Evolutionary conservation across 768 basidiomycete genomes (phyloP), one percentile per base, ranked within the genome.

Genomic region (Boletellus sp.): DNA sequence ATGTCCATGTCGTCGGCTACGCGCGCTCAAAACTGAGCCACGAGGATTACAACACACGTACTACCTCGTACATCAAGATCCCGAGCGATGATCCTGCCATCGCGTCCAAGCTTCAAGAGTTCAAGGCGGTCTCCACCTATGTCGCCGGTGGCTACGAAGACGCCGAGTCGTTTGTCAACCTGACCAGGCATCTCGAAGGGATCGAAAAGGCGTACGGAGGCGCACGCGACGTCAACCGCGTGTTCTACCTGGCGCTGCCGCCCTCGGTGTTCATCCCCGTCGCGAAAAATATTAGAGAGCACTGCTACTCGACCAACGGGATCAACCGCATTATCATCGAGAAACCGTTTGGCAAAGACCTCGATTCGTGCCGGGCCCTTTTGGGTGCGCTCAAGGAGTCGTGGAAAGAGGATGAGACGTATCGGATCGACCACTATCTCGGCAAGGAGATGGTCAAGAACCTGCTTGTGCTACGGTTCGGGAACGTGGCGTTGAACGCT

Each of bases 371-470:
- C 48, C 79, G 87, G 42, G 78, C 80, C 53, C 84, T 99, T 50
- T 79, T 97, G 50, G 65, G 71, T 19, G 76, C 84, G 16, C 77
- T 99, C 69, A 94, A 92, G 73, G 66, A 83, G 57, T 83, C 90
- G 53, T 99, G 94, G 94, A 76, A 77, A 3, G 95, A 99, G 71
- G 91, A 97, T 24, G 96, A 99, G 75, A 98, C 94, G 10, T 99
- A 90, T 83, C 89, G 95, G 46, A 98, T 99, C 66, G 95, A 99
- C 71, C 95, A 99, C 67, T 99, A 99, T 70, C 86, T 99, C 46
- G 95, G 95, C 50, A 99, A 99, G 76, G 95, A 99, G 79, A 98
- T 99, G 95, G 91, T 97, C 65, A 99, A 99, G 79, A 99, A 98
- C 70, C 69, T 99, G 48, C 87, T 98, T 55, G 91, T 97, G 24